phyloP scores from a whole-genome alignment of 2,329 filamentous ascomycete genomes.

The Apiospora rasikravindrae region DNA sequence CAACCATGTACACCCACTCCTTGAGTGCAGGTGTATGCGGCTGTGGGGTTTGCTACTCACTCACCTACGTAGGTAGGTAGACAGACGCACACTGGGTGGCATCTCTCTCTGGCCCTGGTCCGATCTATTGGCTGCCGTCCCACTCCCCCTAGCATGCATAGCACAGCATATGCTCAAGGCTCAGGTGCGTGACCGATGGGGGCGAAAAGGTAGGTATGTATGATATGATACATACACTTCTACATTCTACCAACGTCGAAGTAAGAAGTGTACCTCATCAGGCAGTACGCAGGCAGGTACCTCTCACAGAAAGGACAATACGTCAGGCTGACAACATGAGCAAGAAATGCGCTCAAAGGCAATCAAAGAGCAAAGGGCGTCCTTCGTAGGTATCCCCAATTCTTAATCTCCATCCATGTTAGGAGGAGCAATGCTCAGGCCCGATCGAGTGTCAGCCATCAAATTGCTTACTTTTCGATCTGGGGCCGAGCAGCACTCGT shows the following conservation, averaged over 20 bases:
- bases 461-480: background rate
- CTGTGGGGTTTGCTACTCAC: background rate
- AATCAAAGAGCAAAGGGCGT: background rate
- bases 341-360: background rate
- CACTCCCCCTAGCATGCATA: background rate
- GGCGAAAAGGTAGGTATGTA: background rate
- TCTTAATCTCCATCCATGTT: too few relatives aligned
- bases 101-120: background rate
- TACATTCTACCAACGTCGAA: background rate
- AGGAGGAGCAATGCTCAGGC: background rate
- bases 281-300: background rate
- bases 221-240: background rate
- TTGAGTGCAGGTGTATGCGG: background rate
- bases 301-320: background rate
- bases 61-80: background rate
- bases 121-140: background rate
- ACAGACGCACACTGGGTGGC: background rate
- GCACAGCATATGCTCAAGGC: too few relatives aligned
- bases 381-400: background rate
- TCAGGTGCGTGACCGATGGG: background rate
- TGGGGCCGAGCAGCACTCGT: background rate
- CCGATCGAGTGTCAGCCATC: background rate
- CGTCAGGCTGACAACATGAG: background rate
- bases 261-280: background rate
- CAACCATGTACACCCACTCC: background rate